phyloP scores from a whole-genome alignment of 1,284 basidiomycete genomes.

The Puccinia polysora region DNA sequence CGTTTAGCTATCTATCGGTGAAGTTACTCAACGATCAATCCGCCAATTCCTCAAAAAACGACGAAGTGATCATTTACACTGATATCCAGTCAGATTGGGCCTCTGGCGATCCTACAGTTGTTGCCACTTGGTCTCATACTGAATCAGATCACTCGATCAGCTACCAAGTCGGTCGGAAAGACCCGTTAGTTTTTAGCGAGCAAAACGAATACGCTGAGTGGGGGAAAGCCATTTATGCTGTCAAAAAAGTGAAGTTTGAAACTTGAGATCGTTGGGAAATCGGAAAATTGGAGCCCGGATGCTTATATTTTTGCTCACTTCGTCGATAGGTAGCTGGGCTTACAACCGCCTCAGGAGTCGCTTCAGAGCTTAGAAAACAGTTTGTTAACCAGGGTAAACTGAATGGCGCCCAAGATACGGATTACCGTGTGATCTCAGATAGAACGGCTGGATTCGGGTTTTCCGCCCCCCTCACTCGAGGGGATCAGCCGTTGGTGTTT shows the following conservation, averaged over 20 bases:
- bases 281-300: too few relatives aligned
- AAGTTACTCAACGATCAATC: slow-evolving; percentile 48
- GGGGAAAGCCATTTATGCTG: slow-evolving; percentile 50
- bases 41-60: too few relatives aligned
- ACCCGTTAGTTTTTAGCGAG: slow-evolving; percentile 49
- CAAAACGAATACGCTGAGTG: slow-evolving; percentile 52
- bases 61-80: slow-evolving; percentile 51
- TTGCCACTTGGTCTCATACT: slow-evolving; percentile 20
- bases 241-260: too few relatives aligned
- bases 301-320: background rate
- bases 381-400: too few relatives aligned
- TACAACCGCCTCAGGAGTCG: background rate
- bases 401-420: too few relatives aligned
- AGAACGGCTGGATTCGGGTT: too few relatives aligned
- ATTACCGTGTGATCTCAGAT: too few relatives aligned
- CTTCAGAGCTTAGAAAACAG: slow-evolving; percentile 46
- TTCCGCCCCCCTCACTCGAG: too few relatives aligned
- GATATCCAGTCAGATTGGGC: too few relatives aligned
- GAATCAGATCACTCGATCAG: slow-evolving; percentile 46
- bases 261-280: too few relatives aligned
- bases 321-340: background rate
- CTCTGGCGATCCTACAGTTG: slow-evolving; percentile 48
- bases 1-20: slow-evolving; percentile 51
- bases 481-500: too few relatives aligned
- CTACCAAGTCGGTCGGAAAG: slow-evolving; percentile 48